Percentiles rank a stretch among this genome's conserved stretches.
phyloP scores from a whole-genome alignment of 2,329 filamentous ascomycete species.

The Cercospora zeina region DNA sequence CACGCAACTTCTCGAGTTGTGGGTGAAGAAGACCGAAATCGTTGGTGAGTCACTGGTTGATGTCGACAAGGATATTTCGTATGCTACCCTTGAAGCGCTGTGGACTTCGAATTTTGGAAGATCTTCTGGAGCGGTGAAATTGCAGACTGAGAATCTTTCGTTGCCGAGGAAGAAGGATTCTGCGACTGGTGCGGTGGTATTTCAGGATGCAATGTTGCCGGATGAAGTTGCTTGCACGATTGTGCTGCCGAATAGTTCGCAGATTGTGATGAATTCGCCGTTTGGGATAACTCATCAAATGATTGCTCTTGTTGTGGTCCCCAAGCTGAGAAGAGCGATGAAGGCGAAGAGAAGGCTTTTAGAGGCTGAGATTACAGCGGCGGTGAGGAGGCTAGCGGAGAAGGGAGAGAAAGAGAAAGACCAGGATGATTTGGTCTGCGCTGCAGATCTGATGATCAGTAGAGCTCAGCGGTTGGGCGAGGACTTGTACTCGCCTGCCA shows the following conservation, averaged over 20 bases:
- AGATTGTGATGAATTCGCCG: slow-evolving; percentile 3
- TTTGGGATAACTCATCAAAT: background rate
- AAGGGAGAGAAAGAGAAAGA: background rate
- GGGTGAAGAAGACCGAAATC: slow-evolving; percentile 38
- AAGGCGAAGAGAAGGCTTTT: background rate
- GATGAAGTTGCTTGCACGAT: slow-evolving; percentile 3
- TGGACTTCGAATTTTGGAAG: slow-evolving; percentile 41
- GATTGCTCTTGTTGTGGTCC: background rate
- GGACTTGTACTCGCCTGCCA: slow-evolving; percentile 32
- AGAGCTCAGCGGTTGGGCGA: slow-evolving; percentile 24
- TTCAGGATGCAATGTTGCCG: slow-evolving; percentile 2
- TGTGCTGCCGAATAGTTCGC: background rate
- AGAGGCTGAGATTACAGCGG: background rate
- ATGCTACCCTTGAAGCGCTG: slow-evolving; percentile 44
- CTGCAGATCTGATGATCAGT: slow-evolving; percentile 1
- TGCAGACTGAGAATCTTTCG: background rate
- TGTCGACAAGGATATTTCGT: slow-evolving; percentile 41
- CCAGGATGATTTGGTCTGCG: background rate
- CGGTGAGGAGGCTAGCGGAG: background rate
- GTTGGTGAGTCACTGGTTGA: slow-evolving; percentile 39
- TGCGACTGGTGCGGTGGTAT: background rate
- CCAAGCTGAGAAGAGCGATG: slow-evolving; percentile 4
- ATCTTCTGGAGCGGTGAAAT: background rate
- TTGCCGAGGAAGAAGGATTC: background rate
- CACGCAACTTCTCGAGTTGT: slow-evolving; percentile 35